A percentile compares a stretch with the other conserved stretches of the same genome.
These are phyloP conservation scores for Lactarius evosmus DNA, from an alignment of 768 basidiomycete genomes.

Conservation along the genomic window DNA sequence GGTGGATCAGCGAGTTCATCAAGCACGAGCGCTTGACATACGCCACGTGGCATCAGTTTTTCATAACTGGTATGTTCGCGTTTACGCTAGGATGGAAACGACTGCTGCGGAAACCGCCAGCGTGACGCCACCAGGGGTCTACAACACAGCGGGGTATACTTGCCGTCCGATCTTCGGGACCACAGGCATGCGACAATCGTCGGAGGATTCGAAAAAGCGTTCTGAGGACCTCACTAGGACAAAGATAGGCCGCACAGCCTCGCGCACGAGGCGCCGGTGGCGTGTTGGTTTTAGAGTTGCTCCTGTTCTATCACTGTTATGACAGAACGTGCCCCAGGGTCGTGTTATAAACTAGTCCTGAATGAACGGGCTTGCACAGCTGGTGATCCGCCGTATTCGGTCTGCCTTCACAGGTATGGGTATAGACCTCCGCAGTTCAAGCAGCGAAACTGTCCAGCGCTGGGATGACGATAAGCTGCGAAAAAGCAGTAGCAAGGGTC, in stretches of 20 bases:
- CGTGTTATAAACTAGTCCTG: background rate
- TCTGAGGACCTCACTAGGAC: constrained; percentile 6
- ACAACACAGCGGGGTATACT: background rate
- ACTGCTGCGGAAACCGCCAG: background rate
- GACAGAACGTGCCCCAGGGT: background rate
- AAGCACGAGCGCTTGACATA: background rate
- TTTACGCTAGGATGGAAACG: background rate
- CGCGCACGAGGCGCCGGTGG: background rate
- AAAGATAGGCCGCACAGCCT: constrained; percentile 4
- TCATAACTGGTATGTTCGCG: background rate
- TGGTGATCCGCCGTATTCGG: constrained; percentile 11
- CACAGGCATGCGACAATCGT: background rate
- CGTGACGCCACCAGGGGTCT: background rate
- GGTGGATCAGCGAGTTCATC: background rate
- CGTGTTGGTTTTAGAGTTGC: background rate
- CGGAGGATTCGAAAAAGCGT: background rate
- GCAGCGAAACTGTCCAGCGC: background rate
- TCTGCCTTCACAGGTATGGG: background rate
- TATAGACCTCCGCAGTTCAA: background rate
- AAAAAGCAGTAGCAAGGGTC: background rate
- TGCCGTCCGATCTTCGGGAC: constrained; percentile 10
- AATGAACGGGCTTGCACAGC: background rate
- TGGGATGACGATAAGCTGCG: background rate
- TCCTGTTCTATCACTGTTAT: background rate
- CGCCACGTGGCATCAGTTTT: background rate